These are phyloP conservation scores for Adenanthera pavonina DNA, from an alignment of 306 rosid genomes.

Conservation along the genomic window DNA sequence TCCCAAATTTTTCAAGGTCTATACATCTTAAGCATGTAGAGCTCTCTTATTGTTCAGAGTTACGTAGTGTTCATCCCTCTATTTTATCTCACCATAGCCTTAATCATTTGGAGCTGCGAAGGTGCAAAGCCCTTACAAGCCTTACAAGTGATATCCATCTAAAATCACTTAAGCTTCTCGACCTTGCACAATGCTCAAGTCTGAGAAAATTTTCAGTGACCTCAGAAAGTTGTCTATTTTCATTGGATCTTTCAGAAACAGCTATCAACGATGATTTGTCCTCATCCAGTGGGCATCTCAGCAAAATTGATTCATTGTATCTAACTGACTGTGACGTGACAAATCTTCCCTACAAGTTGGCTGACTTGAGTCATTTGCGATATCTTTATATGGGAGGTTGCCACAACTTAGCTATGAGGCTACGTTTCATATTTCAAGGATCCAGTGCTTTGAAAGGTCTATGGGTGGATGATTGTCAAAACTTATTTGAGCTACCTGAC, in stretches of 20 bases:
- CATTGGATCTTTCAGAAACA: background rate
- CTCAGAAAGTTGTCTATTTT: background rate
- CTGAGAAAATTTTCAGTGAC: background rate
- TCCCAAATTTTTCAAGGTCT: background rate
- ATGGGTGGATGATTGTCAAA: background rate
- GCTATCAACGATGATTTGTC: background rate
- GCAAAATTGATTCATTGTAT: background rate
- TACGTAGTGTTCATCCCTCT: background rate
- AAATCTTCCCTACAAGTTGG: background rate
- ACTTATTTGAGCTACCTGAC: background rate
- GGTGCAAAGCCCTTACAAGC: background rate
- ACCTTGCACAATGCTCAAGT: background rate
- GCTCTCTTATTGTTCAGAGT: background rate
- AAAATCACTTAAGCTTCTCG: background rate
- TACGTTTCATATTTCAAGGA: background rate
- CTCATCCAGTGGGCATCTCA: background rate
- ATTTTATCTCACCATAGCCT: background rate
- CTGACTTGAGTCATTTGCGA: background rate
- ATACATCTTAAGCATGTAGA: background rate
- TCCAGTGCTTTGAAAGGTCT: background rate
- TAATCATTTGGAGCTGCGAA: accelerated
- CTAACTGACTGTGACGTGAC: background rate
- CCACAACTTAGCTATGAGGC: background rate
- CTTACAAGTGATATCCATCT: background rate
- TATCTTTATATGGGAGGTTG: background rate